These are phyloP conservation scores for Phialocephala sp. DNA, from an alignment of 2,329 filamentous ascomycete species.

Conservation along the genomic window DNA sequence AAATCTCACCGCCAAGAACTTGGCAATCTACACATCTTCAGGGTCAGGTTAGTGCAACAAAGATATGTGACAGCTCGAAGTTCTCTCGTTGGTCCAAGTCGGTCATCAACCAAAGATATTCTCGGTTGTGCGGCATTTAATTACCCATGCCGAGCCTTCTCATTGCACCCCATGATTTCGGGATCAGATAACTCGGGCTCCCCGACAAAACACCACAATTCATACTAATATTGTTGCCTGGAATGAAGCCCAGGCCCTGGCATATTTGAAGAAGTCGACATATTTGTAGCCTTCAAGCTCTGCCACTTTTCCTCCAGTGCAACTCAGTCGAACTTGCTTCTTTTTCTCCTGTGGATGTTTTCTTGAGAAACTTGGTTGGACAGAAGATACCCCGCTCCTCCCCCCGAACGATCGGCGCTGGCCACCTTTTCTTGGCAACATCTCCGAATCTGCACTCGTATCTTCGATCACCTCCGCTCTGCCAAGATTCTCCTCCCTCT, in stretches of 20 bases:
- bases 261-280: too few species aligned
- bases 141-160: background rate
- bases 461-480: background rate
- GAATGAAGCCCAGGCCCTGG: background rate
- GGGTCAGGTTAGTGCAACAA: background rate
- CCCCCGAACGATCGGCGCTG: background rate
- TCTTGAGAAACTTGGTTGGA: background rate
- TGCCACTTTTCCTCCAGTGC: too few species aligned
- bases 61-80: background rate
- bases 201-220: background rate
- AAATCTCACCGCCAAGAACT: too few species aligned
- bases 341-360: background rate
- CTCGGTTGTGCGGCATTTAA: background rate
- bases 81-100: background rate
- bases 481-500: slow-evolving; percentile 1
- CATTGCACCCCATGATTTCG: background rate
- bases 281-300: too few species aligned
- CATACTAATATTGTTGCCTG: background rate
- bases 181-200: background rate
- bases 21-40: background rate
- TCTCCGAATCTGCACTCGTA: background rate
- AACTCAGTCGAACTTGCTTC: background rate
- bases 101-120: background rate
- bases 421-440: background rate
- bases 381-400: background rate